These are phyloP conservation scores for Cercospora sojina DNA, from an alignment of 2,329 filamentous ascomycete species.

Conservation along the genomic window DNA sequence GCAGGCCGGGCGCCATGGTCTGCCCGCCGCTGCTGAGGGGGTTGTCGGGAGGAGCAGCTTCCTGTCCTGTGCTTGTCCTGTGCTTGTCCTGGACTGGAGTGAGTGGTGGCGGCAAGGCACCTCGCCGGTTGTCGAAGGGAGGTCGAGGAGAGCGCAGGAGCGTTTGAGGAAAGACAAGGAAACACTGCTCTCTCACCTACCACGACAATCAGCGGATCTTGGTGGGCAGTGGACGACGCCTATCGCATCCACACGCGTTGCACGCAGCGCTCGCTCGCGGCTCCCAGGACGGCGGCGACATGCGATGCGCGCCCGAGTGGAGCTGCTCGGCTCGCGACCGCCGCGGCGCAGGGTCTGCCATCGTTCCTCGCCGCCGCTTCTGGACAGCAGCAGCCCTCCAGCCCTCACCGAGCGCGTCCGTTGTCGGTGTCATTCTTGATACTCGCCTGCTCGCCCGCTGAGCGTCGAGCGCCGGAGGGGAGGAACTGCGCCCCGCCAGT, in stretches of 20 bases:
- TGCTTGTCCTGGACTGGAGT: background rate
- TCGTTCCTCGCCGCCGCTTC: background rate
- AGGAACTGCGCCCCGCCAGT: background rate
- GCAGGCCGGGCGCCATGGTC: constrained; percentile 59
- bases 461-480: background rate
- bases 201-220: background rate
- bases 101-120: background rate
- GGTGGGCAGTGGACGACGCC: background rate
- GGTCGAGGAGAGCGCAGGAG: background rate
- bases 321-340: background rate
- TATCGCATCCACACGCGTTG: background rate
- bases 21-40: background rate
- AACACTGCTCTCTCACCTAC: background rate
- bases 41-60: background rate
- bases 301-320: constrained; percentile 4
- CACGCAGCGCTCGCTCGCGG: background rate
- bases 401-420: background rate
- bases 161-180: background rate
- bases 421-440: too few relatives aligned
- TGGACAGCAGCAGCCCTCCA: background rate
- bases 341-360: background rate
- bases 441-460: background rate
- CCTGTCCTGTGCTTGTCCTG: background rate
- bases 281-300: constrained; percentile 8
- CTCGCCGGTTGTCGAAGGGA: background rate